Percentiles rank a stretch among this genome's conserved stretches.
These are phyloP conservation scores for Pezicula radicicola DNA, from an alignment of 2,329 filamentous ascomycete genomes.

Conservation along the genomic window DNA sequence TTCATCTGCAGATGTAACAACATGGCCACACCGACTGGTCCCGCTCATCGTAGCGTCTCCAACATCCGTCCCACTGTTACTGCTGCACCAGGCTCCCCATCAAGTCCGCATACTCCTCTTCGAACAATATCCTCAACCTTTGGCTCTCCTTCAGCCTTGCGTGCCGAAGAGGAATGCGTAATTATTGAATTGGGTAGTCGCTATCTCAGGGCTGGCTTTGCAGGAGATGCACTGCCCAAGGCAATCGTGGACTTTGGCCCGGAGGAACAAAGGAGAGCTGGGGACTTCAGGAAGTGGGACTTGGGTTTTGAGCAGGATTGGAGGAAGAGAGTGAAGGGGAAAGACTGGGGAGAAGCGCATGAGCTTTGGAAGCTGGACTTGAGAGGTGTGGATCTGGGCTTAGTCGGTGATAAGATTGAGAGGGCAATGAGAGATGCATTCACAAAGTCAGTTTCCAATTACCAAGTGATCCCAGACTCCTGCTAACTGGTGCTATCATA, in stretches of 20 bases:
- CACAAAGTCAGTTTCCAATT: slow-evolving; percentile 62
- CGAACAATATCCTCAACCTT: slow-evolving; percentile 51
- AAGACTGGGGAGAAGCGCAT: slow-evolving; percentile 59
- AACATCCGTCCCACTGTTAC: slow-evolving; percentile 43
- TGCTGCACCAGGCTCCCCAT: slow-evolving; percentile 26
- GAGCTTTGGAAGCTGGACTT: slow-evolving; percentile 82
- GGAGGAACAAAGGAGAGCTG: slow-evolving; percentile 71
- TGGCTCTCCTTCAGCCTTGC: slow-evolving; percentile 57
- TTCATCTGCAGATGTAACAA: slow-evolving; percentile 11
- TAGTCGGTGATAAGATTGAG: slow-evolving; percentile 86
- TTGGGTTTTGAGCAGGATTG: slow-evolving; percentile 47
- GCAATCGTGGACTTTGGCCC: slow-evolving; percentile 68
- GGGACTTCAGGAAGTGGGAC: slow-evolving; percentile 76
- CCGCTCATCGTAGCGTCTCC: slow-evolving; percentile 56
- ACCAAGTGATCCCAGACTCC: slow-evolving; percentile 17
- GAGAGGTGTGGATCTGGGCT: slow-evolving; percentile 67
- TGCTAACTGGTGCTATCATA: slow-evolving; percentile 26
- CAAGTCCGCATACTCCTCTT: slow-evolving; percentile 58
- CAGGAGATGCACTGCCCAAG: slow-evolving; percentile 78
- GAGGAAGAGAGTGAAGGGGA: slow-evolving; percentile 41
- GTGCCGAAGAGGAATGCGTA: slow-evolving; percentile 79
- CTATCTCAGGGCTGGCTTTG: slow-evolving; percentile 78
- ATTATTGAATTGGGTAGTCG: slow-evolving; percentile 82
- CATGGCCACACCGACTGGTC: slow-evolving; percentile 28
- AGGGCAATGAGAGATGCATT: slow-evolving; percentile 77